Evolutionary conservation across 75 land plant genomes (phyloP), one percentile per base, ranked within the genome.

Genomic region (Chamaecyparis obtusa): DNA sequence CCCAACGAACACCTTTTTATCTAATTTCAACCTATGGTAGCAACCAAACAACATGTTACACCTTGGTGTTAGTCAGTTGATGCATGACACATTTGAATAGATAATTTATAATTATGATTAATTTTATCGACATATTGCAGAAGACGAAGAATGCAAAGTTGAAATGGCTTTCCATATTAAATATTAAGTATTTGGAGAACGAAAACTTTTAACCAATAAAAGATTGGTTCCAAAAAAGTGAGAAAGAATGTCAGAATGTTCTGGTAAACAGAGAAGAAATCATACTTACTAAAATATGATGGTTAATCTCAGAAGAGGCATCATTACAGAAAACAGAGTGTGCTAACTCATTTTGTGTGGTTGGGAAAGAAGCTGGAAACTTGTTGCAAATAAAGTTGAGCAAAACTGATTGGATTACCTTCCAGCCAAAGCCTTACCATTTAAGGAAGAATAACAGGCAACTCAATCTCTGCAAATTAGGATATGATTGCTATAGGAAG

Each of bases 401-500:
- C 90, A 91, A 90, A 90, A 87, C 95, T 93, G 85, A 98, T 87
- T 54, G 99, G 99, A 92, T 98, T 98, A 19, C 99, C 97, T 89
- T 94, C 96, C 78, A 98, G 87, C 93, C 95, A 95, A 67, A 98
- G 78, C 76, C 79, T 93, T 46, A 89, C 86, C 24, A 98, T 89
- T 57, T 85, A 89, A 83, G 93, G 91, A 41, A 98, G 87, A 71
- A 86, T 83, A 1, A 84, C 89, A 44, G 95, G 91, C 46, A 92
- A 69, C 90, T 98, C 97, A 44, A 96, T 51, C 92, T 98, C 99
- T 9, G 90, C 86, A 85, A 98, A 98, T 85, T 90, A 94, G 86
- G 99, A 98, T 82, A 98, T 95, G 24, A 95, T 90, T 39, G 87
- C 96, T 98, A 89, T 94, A 92, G 49, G 99, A 98, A 57, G 95